Conservation (phyloP, 1,284 basidiomycete species). For the Cutaneotrichosporon sp. region DNA sequence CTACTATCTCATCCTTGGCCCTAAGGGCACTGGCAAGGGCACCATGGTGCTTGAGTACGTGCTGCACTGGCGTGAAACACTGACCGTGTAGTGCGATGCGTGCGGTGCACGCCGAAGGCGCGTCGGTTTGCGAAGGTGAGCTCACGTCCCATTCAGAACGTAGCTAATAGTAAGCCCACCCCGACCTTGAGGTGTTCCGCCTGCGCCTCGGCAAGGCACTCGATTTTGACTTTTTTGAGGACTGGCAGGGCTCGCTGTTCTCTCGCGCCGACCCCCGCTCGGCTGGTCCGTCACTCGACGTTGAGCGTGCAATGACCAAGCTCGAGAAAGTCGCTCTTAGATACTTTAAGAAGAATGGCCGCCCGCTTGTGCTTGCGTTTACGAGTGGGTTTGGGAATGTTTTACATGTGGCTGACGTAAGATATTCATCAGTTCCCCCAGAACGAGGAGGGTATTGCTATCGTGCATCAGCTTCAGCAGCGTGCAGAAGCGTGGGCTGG, state of each 20-base stretch:
- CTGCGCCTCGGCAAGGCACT: conserved; percentile 72
- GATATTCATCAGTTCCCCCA: conserved; percentile 74
- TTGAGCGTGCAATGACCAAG: conserved; percentile 81
- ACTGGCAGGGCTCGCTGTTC: conserved; percentile 66
- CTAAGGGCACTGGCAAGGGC: conserved; percentile 72
- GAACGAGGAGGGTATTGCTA: conserved; percentile 70
- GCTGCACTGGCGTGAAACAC: background rate
- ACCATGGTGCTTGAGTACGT: conserved; percentile 71
- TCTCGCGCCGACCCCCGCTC: conserved; percentile 78
- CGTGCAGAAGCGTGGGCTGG: conserved; percentile 80
- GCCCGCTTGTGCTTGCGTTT: conserved; percentile 72
- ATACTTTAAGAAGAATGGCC: conserved; percentile 60
- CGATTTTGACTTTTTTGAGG: conserved; percentile 61
- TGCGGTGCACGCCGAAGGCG: conserved; percentile 67
- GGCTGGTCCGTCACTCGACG: conserved; percentile 75
- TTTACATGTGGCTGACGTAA: conserved; percentile 18
- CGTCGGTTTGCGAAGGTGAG: conserved; percentile 51
- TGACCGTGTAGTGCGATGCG: conserved; percentile 60
- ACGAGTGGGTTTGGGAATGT: conserved; percentile 53
- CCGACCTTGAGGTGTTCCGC: conserved; percentile 71
- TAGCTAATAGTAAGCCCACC: conserved; percentile 56
- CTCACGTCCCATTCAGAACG: background rate
- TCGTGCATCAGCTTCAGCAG: conserved; percentile 79
- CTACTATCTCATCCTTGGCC: conserved; percentile 72
- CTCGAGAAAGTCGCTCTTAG: conserved; percentile 78